Conservation (phyloP, 148 eudicot species). For the Camellia sinensis region DNA sequence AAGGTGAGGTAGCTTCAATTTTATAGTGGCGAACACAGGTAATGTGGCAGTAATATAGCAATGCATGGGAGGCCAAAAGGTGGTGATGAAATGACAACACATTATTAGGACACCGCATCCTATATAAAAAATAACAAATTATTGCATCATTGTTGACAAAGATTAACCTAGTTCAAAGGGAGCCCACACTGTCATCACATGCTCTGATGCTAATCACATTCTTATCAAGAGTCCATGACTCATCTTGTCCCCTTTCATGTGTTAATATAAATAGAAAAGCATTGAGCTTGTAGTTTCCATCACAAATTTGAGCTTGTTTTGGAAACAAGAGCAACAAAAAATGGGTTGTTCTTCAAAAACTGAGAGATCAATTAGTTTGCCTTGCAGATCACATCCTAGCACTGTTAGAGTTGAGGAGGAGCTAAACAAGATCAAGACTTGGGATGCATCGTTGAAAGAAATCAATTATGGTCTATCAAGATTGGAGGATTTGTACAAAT, state of each 20-base stretch:
- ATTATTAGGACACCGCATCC: neutral
- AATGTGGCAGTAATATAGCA: slow-evolving; percentile 15
- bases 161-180: neutral
- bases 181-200: slow-evolving; percentile 9
- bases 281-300: neutral
- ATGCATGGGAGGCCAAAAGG: neutral
- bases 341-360: slow-evolving; percentile 36
- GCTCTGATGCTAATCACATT: neutral
- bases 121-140: neutral
- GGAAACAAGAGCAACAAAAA: neutral
- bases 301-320: neutral
- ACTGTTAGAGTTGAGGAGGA: slow-evolving; percentile 36
- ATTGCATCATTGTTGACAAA: neutral
- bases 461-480: slow-evolving; percentile 37
- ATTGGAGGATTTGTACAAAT: slow-evolving; percentile 38
- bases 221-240: neutral
- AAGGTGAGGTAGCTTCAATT: neutral
- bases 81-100: no score
- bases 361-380: slow-evolving; percentile 52
- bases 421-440: slow-evolving; percentile 44
- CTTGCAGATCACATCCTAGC: slow-evolving; percentile 53
- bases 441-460: slow-evolving; percentile 35
- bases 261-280: slow-evolving; percentile 8
- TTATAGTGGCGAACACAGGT: neutral
- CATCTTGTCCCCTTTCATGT: neutral